Percentiles rank a stretch among this genome's conserved stretches.
phyloP scores from a whole-genome alignment of 192 early-diverging fungal genomes.

The Gaertneriomyces sp. region DNA sequence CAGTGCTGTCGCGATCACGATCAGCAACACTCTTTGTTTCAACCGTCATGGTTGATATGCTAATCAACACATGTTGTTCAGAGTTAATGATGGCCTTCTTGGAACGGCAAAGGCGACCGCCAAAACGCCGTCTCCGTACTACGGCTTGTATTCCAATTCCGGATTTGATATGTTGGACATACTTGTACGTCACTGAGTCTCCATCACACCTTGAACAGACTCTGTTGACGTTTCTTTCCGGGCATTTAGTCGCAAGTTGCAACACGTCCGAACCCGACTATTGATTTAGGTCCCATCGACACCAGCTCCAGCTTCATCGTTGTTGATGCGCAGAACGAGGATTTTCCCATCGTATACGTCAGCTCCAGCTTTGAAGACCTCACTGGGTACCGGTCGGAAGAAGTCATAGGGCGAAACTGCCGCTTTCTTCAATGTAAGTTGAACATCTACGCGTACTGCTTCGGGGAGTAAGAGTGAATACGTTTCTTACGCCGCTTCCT shows the following conservation, averaged over 20 bases:
- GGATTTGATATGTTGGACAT: slow-evolving; percentile 44
- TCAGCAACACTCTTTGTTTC: neutral
- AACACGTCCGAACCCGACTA: slow-evolving; percentile 52
- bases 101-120: neutral
- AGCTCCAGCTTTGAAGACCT: slow-evolving; percentile 55
- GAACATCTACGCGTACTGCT: neutral
- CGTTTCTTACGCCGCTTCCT: neutral
- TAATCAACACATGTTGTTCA: neutral
- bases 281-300: slow-evolving; percentile 60
- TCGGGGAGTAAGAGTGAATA: neutral
- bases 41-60: neutral
- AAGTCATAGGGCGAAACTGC: slow-evolving; percentile 41
- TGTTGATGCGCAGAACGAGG: slow-evolving; percentile 50
- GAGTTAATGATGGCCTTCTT: neutral
- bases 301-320: slow-evolving; percentile 58
- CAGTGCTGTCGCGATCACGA: neutral
- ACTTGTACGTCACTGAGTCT: slow-evolving; percentile 10
- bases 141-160: slow-evolving; percentile 17
- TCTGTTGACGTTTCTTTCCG: neutral
- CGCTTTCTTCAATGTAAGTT: slow-evolving; percentile 38
- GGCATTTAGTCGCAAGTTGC: slow-evolving; percentile 21
- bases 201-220: neutral
- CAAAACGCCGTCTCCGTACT: slow-evolving; percentile 15
- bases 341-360: slow-evolving; percentile 56
- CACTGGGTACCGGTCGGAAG: slow-evolving; percentile 40